Evolutionary conservation across 2,329 filamentous ascomycete species (phyloP), one percentile per base, ranked within the genome.

Genomic region (Fusarium subtropicale): DNA sequence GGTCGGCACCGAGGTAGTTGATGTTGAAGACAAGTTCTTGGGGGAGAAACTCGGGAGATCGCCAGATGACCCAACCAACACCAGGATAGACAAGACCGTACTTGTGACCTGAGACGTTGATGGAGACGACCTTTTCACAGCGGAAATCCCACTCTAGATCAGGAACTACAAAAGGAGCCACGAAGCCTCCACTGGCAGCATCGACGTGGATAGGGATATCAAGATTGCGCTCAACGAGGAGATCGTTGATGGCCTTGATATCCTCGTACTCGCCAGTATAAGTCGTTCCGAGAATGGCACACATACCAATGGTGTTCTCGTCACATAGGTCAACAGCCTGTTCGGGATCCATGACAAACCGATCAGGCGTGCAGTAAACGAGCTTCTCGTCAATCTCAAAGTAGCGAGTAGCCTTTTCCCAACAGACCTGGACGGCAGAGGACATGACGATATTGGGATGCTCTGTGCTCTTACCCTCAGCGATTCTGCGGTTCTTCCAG

Each of bases 11-110:
- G 8, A 97, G 91, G 82, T 98, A 98, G 86, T 97, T 97, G 87
- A 98, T 97, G 86, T 97, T 97, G 88, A 98, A 98, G 75, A 98
- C 93, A 24, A 97, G 90, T 76, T 97, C 94, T 77, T 95, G 87
- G 10, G 95, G 95, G 4, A 97, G 87, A 81, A 86, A 96, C 79
- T 96, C 91, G 52, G 92, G 88, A 39, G 89, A 88, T 48, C 94
- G 89, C 94, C 94, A 97, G 71, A 97, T 85, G 13, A 95, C 90
- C 95, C 95, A 98, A 61, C 95, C 95, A 16, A 98, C 92, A 79
- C 95, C 94, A 1, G 94, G 94, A 78, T 97, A 97, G 51, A 97
- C 84, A 22, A 89, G 83, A 22, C 85, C 85, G 69, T 88, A 88
- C 83, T 97, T 97, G 85, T 97, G 95, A 20, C 95, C 95, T 0